Evolutionary conservation across 306 rosid genomes (phyloP).

Genomic region (Prunus davidiana): DNA sequence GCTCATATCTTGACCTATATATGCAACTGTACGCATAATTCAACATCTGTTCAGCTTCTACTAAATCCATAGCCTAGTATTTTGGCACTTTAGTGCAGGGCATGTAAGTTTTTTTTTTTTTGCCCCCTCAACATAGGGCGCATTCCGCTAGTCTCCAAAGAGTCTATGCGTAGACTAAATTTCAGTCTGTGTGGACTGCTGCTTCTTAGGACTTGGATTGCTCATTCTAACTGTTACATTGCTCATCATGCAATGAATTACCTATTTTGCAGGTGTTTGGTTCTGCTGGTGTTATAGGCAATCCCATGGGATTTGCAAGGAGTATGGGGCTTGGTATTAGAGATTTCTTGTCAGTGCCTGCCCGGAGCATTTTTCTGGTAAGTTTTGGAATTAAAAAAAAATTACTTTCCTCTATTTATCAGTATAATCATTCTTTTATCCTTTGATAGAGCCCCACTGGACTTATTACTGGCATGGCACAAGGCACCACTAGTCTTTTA

Average conservation of each 20-base stretch:
- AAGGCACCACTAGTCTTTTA: conserved; percentile 91
- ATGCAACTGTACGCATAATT: no score
- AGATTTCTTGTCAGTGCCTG: conserved; percentile 89
- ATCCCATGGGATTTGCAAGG: conserved; percentile 97
- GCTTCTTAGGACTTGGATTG: no score
- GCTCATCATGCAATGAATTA: background rate
- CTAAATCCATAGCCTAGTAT: no score
- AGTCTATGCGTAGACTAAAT: no score
- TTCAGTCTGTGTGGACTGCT: no score
- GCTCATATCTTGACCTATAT: no score
- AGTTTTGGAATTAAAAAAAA: background rate
- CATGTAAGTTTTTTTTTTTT: no score
- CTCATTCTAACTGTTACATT: background rate
- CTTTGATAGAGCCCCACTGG: conserved; percentile 84
- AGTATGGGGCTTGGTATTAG: conserved; percentile 83
- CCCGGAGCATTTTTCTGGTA: conserved; percentile 78
- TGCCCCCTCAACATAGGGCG: no score
- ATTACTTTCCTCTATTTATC: background rate
- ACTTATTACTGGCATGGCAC: conserved; percentile 84
- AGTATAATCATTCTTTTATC: conserved; percentile 13
- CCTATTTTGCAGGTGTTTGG: conserved; percentile 71
- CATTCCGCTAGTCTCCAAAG: no score
- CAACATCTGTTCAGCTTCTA: no score
- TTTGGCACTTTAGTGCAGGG: no score
- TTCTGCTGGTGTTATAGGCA: conserved; percentile 97